Conservation (phyloP, 352 stramenopile species). For the Globisporangium ultimum region DNA sequence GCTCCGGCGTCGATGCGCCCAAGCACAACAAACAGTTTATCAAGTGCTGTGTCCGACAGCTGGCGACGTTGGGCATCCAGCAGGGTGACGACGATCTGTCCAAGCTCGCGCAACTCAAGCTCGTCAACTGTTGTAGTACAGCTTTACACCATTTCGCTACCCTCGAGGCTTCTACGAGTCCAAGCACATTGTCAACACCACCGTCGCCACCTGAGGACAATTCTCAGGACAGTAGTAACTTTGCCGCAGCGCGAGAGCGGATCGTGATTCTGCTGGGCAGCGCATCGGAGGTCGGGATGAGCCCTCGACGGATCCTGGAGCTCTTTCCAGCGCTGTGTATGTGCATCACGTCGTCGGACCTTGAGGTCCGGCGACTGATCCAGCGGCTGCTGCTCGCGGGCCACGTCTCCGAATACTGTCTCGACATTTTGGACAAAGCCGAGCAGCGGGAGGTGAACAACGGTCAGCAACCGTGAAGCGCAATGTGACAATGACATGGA, state of each 20-base stretch:
- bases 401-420: slow-evolving; percentile 49
- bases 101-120: slow-evolving; percentile 36
- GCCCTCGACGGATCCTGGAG: slow-evolving; percentile 53
- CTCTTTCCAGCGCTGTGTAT: slow-evolving; percentile 76
- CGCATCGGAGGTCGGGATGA: slow-evolving; percentile 47
- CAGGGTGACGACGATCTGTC: slow-evolving; percentile 44
- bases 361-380: slow-evolving; percentile 63
- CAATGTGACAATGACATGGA: neutral
- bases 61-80: slow-evolving; percentile 73
- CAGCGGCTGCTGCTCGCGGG: slow-evolving; percentile 62
- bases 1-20: slow-evolving; percentile 51
- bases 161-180: slow-evolving; percentile 19
- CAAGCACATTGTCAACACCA: neutral
- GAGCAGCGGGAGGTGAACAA: neutral
- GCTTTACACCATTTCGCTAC: slow-evolving; percentile 44
- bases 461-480: neutral
- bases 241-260: slow-evolving; percentile 45
- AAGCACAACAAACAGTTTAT: slow-evolving; percentile 59
- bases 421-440: slow-evolving; percentile 30
- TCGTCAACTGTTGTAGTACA: slow-evolving; percentile 60
- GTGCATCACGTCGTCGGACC: slow-evolving; percentile 67
- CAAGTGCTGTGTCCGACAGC: slow-evolving; percentile 71
- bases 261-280: slow-evolving; percentile 70
- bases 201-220: neutral
- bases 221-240: neutral